Evolutionary conservation across 148 eudicot genomes (phyloP).

Genomic region (Selenicereus undatus): DNA sequence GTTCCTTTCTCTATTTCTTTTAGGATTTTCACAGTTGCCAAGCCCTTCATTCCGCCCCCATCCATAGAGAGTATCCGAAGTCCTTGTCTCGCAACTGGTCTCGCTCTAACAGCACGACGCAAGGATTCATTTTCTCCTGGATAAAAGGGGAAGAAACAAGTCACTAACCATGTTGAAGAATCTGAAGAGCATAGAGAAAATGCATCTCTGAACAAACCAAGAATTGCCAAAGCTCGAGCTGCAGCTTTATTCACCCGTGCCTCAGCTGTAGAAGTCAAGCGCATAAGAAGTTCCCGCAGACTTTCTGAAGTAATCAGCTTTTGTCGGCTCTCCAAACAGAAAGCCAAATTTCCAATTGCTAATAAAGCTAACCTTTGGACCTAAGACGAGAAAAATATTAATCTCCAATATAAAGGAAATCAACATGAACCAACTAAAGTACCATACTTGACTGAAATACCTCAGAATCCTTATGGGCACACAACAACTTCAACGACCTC

Average conservation of each 20-base stretch:
- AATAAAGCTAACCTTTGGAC: conserved; percentile 86
- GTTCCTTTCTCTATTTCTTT: conserved; percentile 91
- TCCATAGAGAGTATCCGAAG: conserved; percentile 97
- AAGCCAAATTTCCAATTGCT: conserved; percentile 91
- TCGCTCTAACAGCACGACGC: conserved; percentile 84
- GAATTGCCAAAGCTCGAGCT: conserved; percentile 92
- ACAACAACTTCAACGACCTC: conserved; percentile 73
- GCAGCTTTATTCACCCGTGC: conserved; percentile 92
- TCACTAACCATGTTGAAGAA: conserved; percentile 6
- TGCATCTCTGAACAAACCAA: conserved; percentile 58
- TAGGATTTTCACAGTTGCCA: conserved; percentile 84
- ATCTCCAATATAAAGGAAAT: conserved; percentile 1
- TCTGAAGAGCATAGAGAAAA: conserved; percentile 1
- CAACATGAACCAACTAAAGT: not conserved
- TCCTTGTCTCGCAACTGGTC: conserved; percentile 87
- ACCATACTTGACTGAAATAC: conserved; percentile 28
- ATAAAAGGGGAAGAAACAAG: conserved; percentile 11
- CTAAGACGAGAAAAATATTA: conserved; percentile 35
- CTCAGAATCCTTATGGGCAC: conserved; percentile 85
- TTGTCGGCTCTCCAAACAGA: conserved; percentile 80
- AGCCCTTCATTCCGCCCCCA: conserved; percentile 99
- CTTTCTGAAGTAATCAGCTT: conserved; percentile 89
- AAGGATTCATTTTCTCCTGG: conserved; percentile 92
- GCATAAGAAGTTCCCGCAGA: conserved; percentile 89
- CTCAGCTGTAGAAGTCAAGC: conserved; percentile 71